Conservation (phyloP, 1,284 basidiomycete species). For the Malassezia obtusa region DNA sequence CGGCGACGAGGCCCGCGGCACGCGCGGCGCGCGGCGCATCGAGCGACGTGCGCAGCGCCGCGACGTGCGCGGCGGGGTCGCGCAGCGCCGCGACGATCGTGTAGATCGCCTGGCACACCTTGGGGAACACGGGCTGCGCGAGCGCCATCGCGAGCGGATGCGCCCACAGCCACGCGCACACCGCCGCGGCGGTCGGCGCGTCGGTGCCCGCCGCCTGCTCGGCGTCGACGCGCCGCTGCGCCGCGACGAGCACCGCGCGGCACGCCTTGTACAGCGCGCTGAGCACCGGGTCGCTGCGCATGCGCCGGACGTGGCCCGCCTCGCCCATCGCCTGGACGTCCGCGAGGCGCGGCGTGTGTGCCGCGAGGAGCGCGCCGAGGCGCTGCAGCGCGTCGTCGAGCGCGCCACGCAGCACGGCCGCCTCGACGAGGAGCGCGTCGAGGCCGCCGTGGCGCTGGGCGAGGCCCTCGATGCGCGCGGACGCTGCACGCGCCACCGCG, state of each 20-base stretch:
- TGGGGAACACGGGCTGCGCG: constrained; percentile 13
- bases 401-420: background rate
- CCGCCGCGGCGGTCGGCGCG: background rate
- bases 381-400: background rate
- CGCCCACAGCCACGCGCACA: constrained; percentile 2
- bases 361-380: background rate
- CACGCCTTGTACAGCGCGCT: background rate
- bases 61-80: constrained; percentile 1
- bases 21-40: background rate
- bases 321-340: background rate
- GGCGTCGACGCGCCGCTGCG: background rate
- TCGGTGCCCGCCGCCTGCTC: background rate
- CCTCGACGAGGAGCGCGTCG: background rate
- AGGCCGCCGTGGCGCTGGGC: background rate
- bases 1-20: background rate
- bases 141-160: constrained; percentile 10
- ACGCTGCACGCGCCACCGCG: background rate
- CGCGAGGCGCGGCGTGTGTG: background rate
- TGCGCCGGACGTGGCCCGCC: background rate
- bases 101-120: constrained; percentile 11
- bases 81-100: constrained; percentile 1
- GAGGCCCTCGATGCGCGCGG: background rate
- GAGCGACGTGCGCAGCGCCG: background rate
- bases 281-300: background rate
- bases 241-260: background rate